Percentiles rank a stretch among this genome's conserved stretches.
phyloP scores from a whole-genome alignment of 352 stramenopile genomes.

The Saprolegnia parasitica region DNA sequence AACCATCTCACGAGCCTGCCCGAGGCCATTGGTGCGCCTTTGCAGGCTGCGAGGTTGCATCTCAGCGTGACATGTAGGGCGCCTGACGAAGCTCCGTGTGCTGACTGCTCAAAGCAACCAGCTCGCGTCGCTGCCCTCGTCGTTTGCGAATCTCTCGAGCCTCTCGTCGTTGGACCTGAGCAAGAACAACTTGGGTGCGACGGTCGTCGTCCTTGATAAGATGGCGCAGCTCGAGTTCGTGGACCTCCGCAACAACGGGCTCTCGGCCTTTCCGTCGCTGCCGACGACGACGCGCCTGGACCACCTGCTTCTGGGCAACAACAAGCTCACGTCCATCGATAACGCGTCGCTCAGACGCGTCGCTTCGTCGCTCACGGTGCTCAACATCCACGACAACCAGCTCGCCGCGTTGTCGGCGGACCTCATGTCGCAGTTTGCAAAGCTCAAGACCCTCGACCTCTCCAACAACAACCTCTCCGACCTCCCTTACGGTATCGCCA shows the following conservation, averaged over 20 bases:
- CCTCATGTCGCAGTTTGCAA: conserved; percentile 2
- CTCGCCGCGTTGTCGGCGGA: background rate
- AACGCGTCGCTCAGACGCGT: background rate
- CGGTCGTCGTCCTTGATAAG: conserved; percentile 36
- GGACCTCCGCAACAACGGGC: conserved; percentile 49
- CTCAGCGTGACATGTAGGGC: background rate
- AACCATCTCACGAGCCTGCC: conserved; percentile 53
- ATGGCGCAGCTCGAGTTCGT: conserved; percentile 40
- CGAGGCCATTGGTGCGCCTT: conserved; percentile 37
- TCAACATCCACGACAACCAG: conserved; percentile 26
- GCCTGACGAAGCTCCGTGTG: conserved; percentile 51
- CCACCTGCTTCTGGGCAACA: conserved; percentile 10
- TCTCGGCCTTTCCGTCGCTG: conserved; percentile 5
- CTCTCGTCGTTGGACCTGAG: conserved; percentile 70
- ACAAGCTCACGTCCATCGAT: conserved; percentile 1
- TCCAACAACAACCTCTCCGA: conserved; percentile 30
- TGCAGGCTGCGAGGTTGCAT: background rate
- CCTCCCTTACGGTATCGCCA: conserved; percentile 3
- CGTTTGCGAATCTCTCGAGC: conserved; percentile 43
- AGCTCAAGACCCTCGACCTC: conserved; percentile 27
- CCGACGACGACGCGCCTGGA: background rate
- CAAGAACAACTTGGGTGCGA: conserved; percentile 59
- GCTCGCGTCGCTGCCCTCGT: conserved; percentile 42
- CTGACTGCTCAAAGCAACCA: conserved; percentile 61
- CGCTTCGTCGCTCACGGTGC: conserved; percentile 26